These are phyloP conservation scores for Russula earlei DNA, from an alignment of 768 basidiomycete species.

Conservation along the genomic window DNA sequence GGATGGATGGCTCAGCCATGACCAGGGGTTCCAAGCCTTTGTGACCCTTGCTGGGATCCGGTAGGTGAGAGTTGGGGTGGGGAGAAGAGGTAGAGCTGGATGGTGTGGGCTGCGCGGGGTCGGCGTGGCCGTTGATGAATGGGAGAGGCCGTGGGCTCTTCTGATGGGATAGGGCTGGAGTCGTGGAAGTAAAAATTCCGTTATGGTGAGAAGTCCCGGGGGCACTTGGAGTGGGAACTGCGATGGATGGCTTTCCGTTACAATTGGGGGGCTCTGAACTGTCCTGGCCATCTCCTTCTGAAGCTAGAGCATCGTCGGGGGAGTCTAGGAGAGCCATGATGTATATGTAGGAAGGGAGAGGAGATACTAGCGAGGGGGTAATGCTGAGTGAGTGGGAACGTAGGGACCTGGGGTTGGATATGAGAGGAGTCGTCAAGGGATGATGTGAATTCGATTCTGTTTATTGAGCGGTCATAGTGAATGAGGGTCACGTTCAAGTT, in stretches of 20 bases:
- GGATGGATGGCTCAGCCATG: constrained; percentile 21
- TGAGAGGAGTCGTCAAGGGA: constrained; percentile 17
- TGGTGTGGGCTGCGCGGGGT: constrained; percentile 10
- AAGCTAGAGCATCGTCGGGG: constrained; percentile 40
- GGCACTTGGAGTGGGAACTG: constrained; percentile 3
- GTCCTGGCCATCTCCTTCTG: constrained; percentile 48
- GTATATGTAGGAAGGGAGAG: constrained; percentile 22
- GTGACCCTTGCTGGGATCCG: constrained; percentile 43
- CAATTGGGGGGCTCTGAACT: constrained; percentile 48
- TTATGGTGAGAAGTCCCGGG: neutral
- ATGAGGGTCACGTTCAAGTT: constrained; percentile 25
- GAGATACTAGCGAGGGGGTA: constrained; percentile 16
- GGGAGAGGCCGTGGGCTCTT: neutral
- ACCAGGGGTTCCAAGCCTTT: constrained; percentile 33
- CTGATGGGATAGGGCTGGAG: constrained; percentile 1
- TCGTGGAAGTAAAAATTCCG: constrained; percentile 2
- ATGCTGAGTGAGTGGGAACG: constrained; percentile 14
- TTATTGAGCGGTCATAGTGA: constrained; percentile 33
- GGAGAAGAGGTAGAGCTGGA: constrained; percentile 44
- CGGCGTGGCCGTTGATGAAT: constrained; percentile 20
- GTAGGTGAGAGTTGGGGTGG: constrained; percentile 38
- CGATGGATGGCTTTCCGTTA: constrained; percentile 20
- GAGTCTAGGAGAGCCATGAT: constrained; percentile 37
- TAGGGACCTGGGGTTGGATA: constrained; percentile 17
- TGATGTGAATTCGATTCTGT: constrained; percentile 18